Evolutionary conservation across 2,329 filamentous ascomycete species (phyloP).

Genomic region (Monosporascus sp.): DNA sequence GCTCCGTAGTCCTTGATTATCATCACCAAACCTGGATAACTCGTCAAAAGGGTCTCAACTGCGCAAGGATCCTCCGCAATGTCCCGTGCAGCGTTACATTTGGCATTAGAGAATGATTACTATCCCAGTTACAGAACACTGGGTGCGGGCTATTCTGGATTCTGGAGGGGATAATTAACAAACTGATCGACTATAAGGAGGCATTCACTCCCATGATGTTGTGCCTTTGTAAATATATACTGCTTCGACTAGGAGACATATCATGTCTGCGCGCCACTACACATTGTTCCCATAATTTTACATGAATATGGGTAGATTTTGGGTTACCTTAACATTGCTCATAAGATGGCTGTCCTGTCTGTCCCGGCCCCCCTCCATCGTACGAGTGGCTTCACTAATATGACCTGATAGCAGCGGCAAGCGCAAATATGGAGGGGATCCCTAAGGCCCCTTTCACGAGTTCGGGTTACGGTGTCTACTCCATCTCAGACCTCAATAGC

Average conservation of each 20-base stretch:
- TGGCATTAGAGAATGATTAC: too few relatives aligned
- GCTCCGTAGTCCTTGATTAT: slow-evolving; percentile 6
- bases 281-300: background rate
- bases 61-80: too few relatives aligned
- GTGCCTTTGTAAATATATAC: too few relatives aligned
- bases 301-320: background rate
- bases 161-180: too few relatives aligned
- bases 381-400: background rate
- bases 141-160: too few relatives aligned
- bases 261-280: too few relatives aligned
- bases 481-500: slow-evolving; percentile 20
- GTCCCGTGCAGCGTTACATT: too few relatives aligned
- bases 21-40: slow-evolving; percentile 1
- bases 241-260: too few relatives aligned
- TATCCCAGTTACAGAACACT: too few relatives aligned
- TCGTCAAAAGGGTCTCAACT: too few relatives aligned
- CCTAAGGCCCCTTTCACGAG: slow-evolving; percentile 30
- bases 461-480: slow-evolving; percentile 19
- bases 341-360: background rate
- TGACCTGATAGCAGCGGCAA: slow-evolving; percentile 12
- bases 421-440: slow-evolving; percentile 23
- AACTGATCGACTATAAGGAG: too few relatives aligned
- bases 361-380: background rate
- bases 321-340: background rate
- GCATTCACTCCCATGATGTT: too few relatives aligned